Base-by-base conservation (phyloP, 352 stramenopile species). In the Pilasporangium apinafurcum region DNA sequence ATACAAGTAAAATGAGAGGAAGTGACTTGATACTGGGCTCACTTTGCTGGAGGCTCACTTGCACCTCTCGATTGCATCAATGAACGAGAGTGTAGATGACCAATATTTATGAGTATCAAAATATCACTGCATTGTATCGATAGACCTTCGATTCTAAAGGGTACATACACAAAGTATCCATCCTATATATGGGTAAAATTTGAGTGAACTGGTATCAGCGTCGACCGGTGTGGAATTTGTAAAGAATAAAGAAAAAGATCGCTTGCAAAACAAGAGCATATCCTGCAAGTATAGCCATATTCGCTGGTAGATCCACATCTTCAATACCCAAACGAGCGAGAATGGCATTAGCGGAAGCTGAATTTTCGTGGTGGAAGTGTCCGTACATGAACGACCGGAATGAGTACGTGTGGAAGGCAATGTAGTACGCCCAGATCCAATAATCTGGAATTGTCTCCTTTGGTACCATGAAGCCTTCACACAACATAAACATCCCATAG, bases 401-500 rank as follows among this genome's bases (percentile, higher is more conserved):
- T 41, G 66, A 71, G 54, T 93, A 95, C 20, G 82, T 89, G 62
- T 93, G 83, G 60, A 95, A 93, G 4, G 75, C 72, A 31, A 92
- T 52, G 61, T 93, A 92, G 62, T 95, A 88, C 30, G 64, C 65
- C 85, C 84, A 95, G 28, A 67, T 71, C 65, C 83, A 86, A 59
- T 85, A 89, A 22, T 49, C 34, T 1, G 79, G 79, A 44, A 95
- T 93, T 29, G 60, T 48, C 20, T 56, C 33, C 22, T 51, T 64
- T 8, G 76, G 67, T 33, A 92, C 69, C 63, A 95, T 84, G 59
- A 95, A 93, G n/a, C 83, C 85, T 52, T 92, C 76, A 38, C 75
- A 87, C 12, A 92, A 67, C 72, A 91, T 93, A 32, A 93, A 89
- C 56, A 95, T 86, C 31, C 83, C 84, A 37, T 90, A 92, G 32